Conservation (phyloP, 2,329 filamentous ascomycete genomes). For the Aureobasidium sp. region DNA sequence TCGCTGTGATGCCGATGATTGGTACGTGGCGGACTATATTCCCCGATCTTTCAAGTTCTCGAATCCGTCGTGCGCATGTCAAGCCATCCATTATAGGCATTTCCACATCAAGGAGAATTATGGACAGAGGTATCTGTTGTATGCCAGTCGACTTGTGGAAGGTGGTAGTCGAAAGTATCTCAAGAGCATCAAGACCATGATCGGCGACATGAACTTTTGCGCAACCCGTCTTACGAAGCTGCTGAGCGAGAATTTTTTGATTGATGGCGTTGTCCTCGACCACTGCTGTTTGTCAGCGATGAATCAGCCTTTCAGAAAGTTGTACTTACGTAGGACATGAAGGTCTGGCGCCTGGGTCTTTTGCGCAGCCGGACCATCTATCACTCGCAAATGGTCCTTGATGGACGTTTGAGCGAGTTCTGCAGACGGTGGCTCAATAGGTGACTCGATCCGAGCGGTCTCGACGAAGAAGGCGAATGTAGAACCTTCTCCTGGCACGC, state of each 20-base stretch:
- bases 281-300: conserved; percentile 9
- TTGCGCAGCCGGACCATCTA: conserved; percentile 30
- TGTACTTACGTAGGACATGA: conserved; percentile 23
- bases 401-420: neutral
- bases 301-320: conserved; percentile 16
- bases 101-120: conserved; percentile 74
- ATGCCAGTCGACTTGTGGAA: neutral
- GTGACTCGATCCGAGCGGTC: conserved; percentile 25
- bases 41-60: conserved; percentile 56
- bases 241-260: conserved; percentile 33
- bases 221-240: conserved; percentile 32
- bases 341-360: conserved; percentile 30
- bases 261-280: conserved; percentile 37
- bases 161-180: conserved; percentile 26
- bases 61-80: conserved; percentile 62
- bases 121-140: conserved; percentile 19
- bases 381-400: neutral
- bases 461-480: conserved; percentile 62
- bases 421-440: neutral
- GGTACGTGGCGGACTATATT: conserved; percentile 61
- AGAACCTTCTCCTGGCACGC: conserved; percentile 51
- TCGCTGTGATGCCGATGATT: conserved; percentile 74
- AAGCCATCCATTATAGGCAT: conserved; percentile 82
- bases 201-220: conserved; percentile 31
- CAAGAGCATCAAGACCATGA: conserved; percentile 33